Percentiles rank a stretch among this genome's conserved stretches.
Evolutionary conservation across 345 rosid species (phyloP).

Genomic region (Hevea brasiliensis): DNA sequence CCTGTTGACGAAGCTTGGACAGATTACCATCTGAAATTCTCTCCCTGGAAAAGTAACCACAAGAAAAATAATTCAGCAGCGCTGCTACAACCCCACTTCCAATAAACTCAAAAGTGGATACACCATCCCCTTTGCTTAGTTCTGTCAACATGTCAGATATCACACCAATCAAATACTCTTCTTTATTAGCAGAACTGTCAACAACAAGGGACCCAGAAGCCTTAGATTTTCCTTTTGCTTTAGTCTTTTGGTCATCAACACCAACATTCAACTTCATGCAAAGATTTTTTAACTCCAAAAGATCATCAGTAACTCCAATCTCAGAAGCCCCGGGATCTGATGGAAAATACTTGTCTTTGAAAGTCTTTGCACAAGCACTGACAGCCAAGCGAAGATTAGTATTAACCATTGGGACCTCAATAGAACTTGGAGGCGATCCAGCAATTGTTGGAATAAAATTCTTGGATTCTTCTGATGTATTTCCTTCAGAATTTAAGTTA

Average conservation of each 20-base stretch:
- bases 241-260: slow-evolving; percentile 78
- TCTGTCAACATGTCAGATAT: slow-evolving; percentile 83
- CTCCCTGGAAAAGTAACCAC: slow-evolving; percentile 84
- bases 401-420: slow-evolving; percentile 66
- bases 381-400: slow-evolving; percentile 68
- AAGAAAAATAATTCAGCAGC: slow-evolving; percentile 86
- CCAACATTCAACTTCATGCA: slow-evolving; percentile 72
- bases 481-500: slow-evolving; percentile 66
- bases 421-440: slow-evolving; percentile 66
- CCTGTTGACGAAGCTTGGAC: slow-evolving; percentile 81
- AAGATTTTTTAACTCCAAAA: slow-evolving; percentile 76
- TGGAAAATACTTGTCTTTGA: slow-evolving; percentile 81
- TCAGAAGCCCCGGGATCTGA: slow-evolving; percentile 71
- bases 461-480: slow-evolving; percentile 61
- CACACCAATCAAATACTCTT: slow-evolving; percentile 76
- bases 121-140: slow-evolving; percentile 94
- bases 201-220: slow-evolving; percentile 54
- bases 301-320: slow-evolving; percentile 96
- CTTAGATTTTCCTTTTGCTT: slow-evolving; percentile 87
- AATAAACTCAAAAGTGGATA: slow-evolving; percentile 95
- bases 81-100: slow-evolving; percentile 98
- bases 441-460: slow-evolving; percentile 49
- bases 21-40: slow-evolving; percentile 72
- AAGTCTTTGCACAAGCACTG: slow-evolving; percentile 83
- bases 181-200: slow-evolving; percentile 67